Evolutionary conservation across 2,329 filamentous ascomycete species (phyloP).

Genomic region (Trichoderma asperellum): DNA sequence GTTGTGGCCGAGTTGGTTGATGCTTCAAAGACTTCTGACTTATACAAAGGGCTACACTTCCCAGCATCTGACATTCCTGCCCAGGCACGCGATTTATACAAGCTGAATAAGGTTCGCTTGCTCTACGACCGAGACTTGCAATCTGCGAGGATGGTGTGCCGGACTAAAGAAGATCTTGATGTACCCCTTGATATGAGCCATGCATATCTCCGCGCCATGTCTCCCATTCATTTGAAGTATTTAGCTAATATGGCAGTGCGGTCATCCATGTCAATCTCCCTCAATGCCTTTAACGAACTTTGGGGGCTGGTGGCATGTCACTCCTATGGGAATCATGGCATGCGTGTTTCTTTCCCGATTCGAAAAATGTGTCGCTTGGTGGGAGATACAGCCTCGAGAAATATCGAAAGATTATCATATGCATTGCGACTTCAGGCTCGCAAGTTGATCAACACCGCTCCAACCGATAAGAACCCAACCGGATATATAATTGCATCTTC

Average conservation of each 20-base stretch:
- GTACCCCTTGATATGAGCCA: conserved; percentile 81
- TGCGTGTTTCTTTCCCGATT: conserved; percentile 91
- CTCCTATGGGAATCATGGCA: conserved; percentile 74
- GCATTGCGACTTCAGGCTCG: conserved; percentile 81
- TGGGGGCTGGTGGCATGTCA: conserved; percentile 92
- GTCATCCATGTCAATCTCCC: conserved; percentile 94
- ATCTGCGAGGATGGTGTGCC: conserved; percentile 81
- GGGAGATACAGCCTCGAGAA: conserved; percentile 82
- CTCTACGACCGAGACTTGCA: conserved; percentile 83
- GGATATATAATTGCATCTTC: conserved; percentile 91
- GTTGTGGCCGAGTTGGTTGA: conserved; percentile 89
- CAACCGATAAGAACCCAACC: conserved; percentile 79
- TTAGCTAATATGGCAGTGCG: conserved; percentile 85
- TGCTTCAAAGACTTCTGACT: conserved; percentile 74
- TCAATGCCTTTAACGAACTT: conserved; percentile 81
- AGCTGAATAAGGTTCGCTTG: conserved; percentile 84
- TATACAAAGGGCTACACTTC: conserved; percentile 87
- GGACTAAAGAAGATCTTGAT: conserved; percentile 72
- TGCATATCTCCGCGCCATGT: conserved; percentile 85
- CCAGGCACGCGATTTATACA: conserved; percentile 87
- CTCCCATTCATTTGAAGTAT: conserved; percentile 87
- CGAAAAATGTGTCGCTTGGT: conserved; percentile 89
- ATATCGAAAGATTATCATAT: conserved; percentile 86
- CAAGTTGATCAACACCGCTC: conserved; percentile 84
- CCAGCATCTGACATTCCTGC: conserved; percentile 85